Conservation (phyloP, 208 protist genomes). For the Plasmodiophora brassicae region DNA sequence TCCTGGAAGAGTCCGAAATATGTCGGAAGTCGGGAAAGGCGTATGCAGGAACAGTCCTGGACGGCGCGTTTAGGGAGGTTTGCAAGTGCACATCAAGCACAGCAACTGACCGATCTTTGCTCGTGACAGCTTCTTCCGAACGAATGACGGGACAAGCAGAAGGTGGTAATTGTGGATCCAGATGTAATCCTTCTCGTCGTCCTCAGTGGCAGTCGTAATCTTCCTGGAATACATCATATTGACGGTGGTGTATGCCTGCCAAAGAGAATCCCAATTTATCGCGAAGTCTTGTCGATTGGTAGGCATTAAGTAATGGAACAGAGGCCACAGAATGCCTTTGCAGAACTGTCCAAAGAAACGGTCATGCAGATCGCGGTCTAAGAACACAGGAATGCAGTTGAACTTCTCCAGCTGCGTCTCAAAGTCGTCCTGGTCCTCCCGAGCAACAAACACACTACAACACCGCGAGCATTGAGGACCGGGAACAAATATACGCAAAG, state of each 20-base stretch:
- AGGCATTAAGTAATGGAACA: constrained; percentile 51
- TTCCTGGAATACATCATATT: constrained; percentile 47
- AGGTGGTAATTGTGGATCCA: constrained; percentile 50
- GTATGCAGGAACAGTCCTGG: constrained; percentile 39
- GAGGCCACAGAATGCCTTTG: constrained; percentile 44
- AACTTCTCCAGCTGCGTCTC: constrained; percentile 29
- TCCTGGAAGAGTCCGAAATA: constrained; percentile 47
- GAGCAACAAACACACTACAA: too few species aligned
- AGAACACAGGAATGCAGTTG: constrained; percentile 36
- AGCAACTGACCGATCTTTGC: constrained; percentile 36
- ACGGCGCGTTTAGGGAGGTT: not conserved
- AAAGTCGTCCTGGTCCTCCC: constrained; percentile 38
- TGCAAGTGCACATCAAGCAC: not conserved
- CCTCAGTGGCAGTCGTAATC: constrained; percentile 35
- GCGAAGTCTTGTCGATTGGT: constrained; percentile 41
- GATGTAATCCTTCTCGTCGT: constrained; percentile 45
- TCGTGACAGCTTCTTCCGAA: constrained; percentile 28
- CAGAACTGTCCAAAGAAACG: constrained; percentile 36
- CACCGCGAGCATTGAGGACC: too few species aligned
- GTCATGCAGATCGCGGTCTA: not conserved
- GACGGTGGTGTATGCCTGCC: constrained; percentile 40
- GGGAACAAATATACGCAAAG: too few species aligned
- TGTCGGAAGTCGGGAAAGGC: constrained; percentile 45
- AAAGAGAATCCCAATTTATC: constrained; percentile 40
- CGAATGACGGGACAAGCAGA: constrained; percentile 42